Evolutionary conservation across 2,329 filamentous ascomycete species (phyloP).

Genomic region (Nemania serpens): DNA sequence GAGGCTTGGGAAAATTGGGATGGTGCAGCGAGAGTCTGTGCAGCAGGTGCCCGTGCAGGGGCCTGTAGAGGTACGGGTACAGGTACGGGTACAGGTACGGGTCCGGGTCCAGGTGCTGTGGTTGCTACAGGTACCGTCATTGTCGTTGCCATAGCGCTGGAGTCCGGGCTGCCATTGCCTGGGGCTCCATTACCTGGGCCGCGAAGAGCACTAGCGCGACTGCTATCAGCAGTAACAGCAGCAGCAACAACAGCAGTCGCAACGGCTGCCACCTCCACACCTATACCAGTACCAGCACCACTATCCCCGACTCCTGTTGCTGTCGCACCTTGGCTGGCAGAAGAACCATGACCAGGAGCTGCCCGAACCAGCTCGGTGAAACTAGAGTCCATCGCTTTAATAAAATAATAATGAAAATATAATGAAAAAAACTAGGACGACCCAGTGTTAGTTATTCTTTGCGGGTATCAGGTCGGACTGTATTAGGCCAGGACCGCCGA

Average conservation of each 20-base stretch:
- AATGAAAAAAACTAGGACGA: not conserved
- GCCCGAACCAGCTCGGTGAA: constrained; percentile 18
- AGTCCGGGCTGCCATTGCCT: constrained; percentile 5
- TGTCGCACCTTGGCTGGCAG: not conserved
- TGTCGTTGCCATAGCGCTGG: constrained; percentile 4
- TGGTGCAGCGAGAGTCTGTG: constrained; percentile 1
- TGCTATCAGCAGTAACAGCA: not conserved
- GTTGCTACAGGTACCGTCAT: not conserved
- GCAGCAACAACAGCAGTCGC: not conserved
- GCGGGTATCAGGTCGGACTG: not conserved
- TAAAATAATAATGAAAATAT: too few relatives aligned
- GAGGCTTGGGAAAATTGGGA: constrained; percentile 13
- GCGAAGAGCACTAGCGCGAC: constrained; percentile 13
- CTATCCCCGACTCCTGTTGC: constrained; percentile 10
- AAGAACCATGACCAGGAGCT: constrained; percentile 19
- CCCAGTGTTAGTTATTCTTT: constrained; percentile 11
- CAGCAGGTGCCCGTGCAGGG: not conserved
- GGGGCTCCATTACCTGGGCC: constrained; percentile 3
- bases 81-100: not conserved
- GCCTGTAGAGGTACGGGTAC: not conserved
- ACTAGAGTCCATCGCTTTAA: constrained; percentile 24
- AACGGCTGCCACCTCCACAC: not conserved
- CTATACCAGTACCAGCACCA: not conserved
- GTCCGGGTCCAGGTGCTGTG: not conserved
- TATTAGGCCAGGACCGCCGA: constrained; percentile 7